Evolutionary conservation across 75 land plant species (phyloP), one percentile per base, ranked within the genome.

Genomic region (Pseudotsuga menziesii): DNA sequence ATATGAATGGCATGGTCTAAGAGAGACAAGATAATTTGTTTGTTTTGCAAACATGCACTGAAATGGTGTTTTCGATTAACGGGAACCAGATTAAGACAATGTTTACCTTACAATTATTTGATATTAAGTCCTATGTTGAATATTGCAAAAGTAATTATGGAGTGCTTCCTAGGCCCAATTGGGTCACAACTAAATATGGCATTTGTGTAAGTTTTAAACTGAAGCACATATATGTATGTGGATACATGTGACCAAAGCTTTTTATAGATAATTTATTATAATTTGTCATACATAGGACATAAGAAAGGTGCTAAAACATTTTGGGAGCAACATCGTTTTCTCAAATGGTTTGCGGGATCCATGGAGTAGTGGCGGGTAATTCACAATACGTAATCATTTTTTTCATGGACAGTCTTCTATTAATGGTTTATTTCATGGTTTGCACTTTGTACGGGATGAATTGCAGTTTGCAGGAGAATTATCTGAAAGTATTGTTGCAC

Each of bases 11-110:
- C 39, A 5, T 20, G 0, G 58, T 75, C 36, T 15, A 48, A 20
- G 44, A 1, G 5, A 0, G 79, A 71, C 72, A 56, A 1, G 75
- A 71, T 16, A 66, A 20, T 70, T 27, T 19, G 17, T 75, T 79
- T 23, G 62, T 9, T 19, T 36, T 76, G 48, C 62, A 88, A 90
- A 56, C 77, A 9, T 91, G 90, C 75, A 83, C 85, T 29, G 93
- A 91, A 58, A 86, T 91, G 84, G 89, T 91, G 29, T 84, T 88
- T 83, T 90, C 90, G 4, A 81, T 88, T 66, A 85, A 84, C 73
- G 36, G 76, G 56, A 72, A 78, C 15, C 63, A 58, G 4, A 80
- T 81, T 17, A 78, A 80, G 61, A 82, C 88, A 13, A 88, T 88
- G 90, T 91, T 82, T 58, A 83, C 63, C 3, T 63, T 85, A 8